Base-by-base conservation (phyloP, 805 yeast genomes). In the Jamesozyma hellenica region DNA sequence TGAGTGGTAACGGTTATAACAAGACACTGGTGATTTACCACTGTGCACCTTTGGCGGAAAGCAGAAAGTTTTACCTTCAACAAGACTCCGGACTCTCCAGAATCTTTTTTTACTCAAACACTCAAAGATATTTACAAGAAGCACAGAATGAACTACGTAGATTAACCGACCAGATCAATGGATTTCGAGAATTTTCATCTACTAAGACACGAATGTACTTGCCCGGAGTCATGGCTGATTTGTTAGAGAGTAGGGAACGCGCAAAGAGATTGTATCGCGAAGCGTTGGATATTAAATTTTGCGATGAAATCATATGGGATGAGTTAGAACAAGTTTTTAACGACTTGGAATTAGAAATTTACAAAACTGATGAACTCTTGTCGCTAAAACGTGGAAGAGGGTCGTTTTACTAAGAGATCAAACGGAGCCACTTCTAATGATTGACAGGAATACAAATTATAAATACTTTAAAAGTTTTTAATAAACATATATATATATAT, bases 181-280 rank as follows among this genome's bases (percentile, higher is more conserved):
- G 25, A 15, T 41, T 34, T 18, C 40, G 34, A 18, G 35, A 29
- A 12, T 35, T 25, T 18, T 21, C 46, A 4, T 18, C 18, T 3
- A 34, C 39, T 8, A 36, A 29, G 2, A 23, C 30, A 7, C 31
- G 29, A 5, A n/a, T 25, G 4, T 36, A 21, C 14, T 17, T 51
- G 18, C 51, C 52, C 12, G 33, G 41, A 4, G 32, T 47, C 17
- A 41, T 51, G 48, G 48, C 39, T 1, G 29, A 36, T 11, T 30
- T 50, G 13, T 35, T 50, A 40, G 42, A 40, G 19, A 47, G 45
- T 23, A 39, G 52, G n/a, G 50, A 51, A 31, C 34, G 42, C 17
- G 54, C 54, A 2, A 51, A 43, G 36, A 43, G 54, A 28, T 9
- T 49, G 5, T 49, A 48, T 38, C 44, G 54, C 15, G 34, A 38